Base-by-base conservation (phyloP, 345 rosid species). In the Melastoma malabathricum region DNA sequence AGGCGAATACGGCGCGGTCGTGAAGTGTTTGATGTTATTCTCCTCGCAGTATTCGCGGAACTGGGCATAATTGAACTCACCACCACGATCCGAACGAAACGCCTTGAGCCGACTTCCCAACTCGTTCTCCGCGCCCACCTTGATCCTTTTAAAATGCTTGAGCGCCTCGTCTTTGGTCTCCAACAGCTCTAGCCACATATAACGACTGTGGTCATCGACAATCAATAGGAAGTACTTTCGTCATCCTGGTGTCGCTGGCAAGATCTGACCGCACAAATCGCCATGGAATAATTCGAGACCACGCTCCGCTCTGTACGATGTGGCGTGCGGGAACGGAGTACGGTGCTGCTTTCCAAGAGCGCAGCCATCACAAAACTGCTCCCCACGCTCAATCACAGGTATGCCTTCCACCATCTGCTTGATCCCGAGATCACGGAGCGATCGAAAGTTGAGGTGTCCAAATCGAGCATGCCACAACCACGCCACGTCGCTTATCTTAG, bases 141-240 rank as follows among this genome's bases (percentile, higher is more conserved):
- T 4, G 19, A 48, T 13, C 18, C 20, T 48, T 22, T 48, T 48
- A 22, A 48, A 48, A 22, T 15, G 13, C 18, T 18, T 13, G 20
- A 48, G 20, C 20, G 51, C 51, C 22, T 48, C 19, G 22, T 48
- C 18, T 13, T 48, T 48, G 13, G 19, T 5, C 18, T 13, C 13
- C 14, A 48, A 12, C 18, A 50, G n/a, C 31, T 19, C n/a, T 13
- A 20, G 15, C 54, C 54, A 50, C 54, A 50, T 22, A 22, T 22
- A 22, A 4, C 25, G 25, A 22, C 25, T 22, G 25, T 22, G 25
- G 25, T 22, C 25, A 23, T 27, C 54, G 27, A 50, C 39, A 8
- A 50, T 50, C 34, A 50, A 23, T n/a, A 50, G 13, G 39, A 50
- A 50, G 39, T 50, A 50, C 10, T 17, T 20, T 15, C 27, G 22